A percentile compares a stretch with the other conserved stretches of the same genome.
These are phyloP conservation scores for Sporothrix dimorphospora DNA, from an alignment of 2,329 filamentous ascomycete genomes.

Conservation along the genomic window DNA sequence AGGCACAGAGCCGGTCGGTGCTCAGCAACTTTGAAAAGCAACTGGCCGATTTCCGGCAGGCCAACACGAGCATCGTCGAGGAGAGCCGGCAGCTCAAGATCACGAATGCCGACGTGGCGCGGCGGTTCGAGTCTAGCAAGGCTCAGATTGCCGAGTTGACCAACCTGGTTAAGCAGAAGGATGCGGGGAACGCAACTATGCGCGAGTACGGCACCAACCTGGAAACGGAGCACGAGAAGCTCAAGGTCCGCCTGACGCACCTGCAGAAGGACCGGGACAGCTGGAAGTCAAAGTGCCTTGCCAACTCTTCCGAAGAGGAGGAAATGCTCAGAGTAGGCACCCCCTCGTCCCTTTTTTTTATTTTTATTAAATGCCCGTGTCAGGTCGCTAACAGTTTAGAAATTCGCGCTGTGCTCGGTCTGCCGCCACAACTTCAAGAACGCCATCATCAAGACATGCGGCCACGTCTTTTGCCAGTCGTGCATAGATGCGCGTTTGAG, in stretches of 20 bases:
- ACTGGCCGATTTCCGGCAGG: slow-evolving; percentile 77
- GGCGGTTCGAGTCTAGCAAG: slow-evolving; percentile 71
- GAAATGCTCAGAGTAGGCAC: slow-evolving; percentile 86
- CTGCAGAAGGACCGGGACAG: slow-evolving; percentile 80
- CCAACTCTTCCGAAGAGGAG: slow-evolving; percentile 80
- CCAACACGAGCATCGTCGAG: slow-evolving; percentile 68
- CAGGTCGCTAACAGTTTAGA: slow-evolving; percentile 53
- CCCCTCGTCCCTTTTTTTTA: slow-evolving; percentile 36
- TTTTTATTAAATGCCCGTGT: background rate
- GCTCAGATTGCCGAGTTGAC: slow-evolving; percentile 78
- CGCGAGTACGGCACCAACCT: slow-evolving; percentile 63
- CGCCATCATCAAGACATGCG: slow-evolving; percentile 89
- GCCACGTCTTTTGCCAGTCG: slow-evolving; percentile 88
- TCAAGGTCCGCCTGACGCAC: slow-evolving; percentile 76
- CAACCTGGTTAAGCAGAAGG: slow-evolving; percentile 73
- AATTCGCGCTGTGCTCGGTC: slow-evolving; percentile 83
- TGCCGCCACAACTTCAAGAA: slow-evolving; percentile 95
- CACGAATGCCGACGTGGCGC: slow-evolving; percentile 68
- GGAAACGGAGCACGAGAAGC: slow-evolving; percentile 77
- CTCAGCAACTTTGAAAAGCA: slow-evolving; percentile 90
- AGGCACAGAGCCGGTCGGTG: slow-evolving; percentile 73
- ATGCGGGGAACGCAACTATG: slow-evolving; percentile 58
- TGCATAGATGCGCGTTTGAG: slow-evolving; percentile 89
- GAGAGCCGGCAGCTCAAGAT: slow-evolving; percentile 79
- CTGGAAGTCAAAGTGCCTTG: slow-evolving; percentile 81